Evolutionary conservation across 768 basidiomycete genomes (phyloP).

Genomic region (Cystobasidium ongulense): DNA sequence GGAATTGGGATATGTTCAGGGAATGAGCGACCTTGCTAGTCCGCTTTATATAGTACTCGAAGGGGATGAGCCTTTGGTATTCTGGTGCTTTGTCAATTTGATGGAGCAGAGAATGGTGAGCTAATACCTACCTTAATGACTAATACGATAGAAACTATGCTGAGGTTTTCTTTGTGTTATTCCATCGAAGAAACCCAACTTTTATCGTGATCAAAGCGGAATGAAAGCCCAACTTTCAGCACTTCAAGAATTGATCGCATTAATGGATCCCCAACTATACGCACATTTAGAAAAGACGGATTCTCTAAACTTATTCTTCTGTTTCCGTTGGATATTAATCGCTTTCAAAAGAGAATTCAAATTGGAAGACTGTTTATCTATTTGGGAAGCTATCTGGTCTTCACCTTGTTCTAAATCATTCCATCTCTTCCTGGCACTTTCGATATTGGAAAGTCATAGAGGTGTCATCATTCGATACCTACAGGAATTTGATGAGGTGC

Average conservation of each 20-base stretch:
- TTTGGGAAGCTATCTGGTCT: slow-evolving; percentile 91
- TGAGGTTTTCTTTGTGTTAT: neutral
- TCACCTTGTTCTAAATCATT: slow-evolving; percentile 33
- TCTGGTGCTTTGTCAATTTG: slow-evolving; percentile 91
- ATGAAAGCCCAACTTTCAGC: slow-evolving; percentile 91
- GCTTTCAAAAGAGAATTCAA: slow-evolving; percentile 65
- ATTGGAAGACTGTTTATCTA: slow-evolving; percentile 74
- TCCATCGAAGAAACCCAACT: slow-evolving; percentile 72
- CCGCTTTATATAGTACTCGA: slow-evolving; percentile 87
- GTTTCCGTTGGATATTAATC: slow-evolving; percentile 66
- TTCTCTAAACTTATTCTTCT: slow-evolving; percentile 89
- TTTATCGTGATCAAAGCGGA: slow-evolving; percentile 88
- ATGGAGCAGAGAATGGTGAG: slow-evolving; percentile 84
- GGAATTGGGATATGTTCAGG: slow-evolving; percentile 90
- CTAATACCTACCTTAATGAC: slow-evolving; percentile 25
- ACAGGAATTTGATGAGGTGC: slow-evolving; percentile 60
- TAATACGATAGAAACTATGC: neutral
- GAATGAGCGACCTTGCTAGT: slow-evolving; percentile 93
- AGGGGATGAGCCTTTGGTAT: slow-evolving; percentile 79
- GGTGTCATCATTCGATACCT: slow-evolving; percentile 92
- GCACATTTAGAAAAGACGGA: slow-evolving; percentile 60
- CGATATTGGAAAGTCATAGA: slow-evolving; percentile 86
- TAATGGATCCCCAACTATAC: slow-evolving; percentile 95
- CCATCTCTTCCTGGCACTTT: slow-evolving; percentile 84
- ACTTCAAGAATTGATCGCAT: slow-evolving; percentile 75